Percentiles rank a stretch among this genome's conserved stretches.
Evolutionary conservation across 2,329 filamentous ascomycete genomes (phyloP).

Genomic region (Neophaeococcomyces aloes): DNA sequence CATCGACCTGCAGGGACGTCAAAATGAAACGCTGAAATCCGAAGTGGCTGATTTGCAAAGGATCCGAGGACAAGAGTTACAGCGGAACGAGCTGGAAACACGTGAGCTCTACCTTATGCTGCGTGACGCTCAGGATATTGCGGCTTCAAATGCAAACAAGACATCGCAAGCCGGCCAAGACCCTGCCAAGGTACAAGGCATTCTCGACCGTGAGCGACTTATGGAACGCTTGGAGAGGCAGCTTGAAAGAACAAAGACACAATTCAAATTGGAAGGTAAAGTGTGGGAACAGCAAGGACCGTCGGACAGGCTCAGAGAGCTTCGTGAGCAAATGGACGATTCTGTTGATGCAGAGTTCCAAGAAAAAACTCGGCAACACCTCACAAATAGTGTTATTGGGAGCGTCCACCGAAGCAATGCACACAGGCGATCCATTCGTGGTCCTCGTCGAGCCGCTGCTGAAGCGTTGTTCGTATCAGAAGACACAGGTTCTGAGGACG

Average conservation of each 20-base stretch:
- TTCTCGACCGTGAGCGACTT: constrained; percentile 80
- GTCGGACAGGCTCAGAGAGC: constrained; percentile 79
- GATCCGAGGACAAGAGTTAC: constrained; percentile 76
- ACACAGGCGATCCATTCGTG: constrained; percentile 25
- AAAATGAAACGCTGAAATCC: constrained; percentile 77
- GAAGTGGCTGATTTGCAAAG: constrained; percentile 81
- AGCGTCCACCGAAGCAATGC: constrained; percentile 52
- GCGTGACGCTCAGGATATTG: constrained; percentile 90
- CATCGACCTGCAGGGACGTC: constrained; percentile 77
- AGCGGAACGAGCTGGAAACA: constrained; percentile 91
- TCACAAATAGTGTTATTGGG: constrained; percentile 64
- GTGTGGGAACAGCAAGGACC: constrained; percentile 80
- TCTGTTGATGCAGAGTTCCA: constrained; percentile 43
- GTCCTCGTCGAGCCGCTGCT: constrained; percentile 29
- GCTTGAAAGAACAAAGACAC: constrained; percentile 91
- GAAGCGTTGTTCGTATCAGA: constrained; percentile 29
- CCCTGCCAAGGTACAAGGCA: constrained; percentile 75
- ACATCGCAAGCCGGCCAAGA: constrained; percentile 44
- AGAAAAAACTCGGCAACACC: constrained; percentile 48
- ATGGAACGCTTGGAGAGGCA: constrained; percentile 94
- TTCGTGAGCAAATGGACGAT: constrained; percentile 90
- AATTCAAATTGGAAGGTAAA: constrained; percentile 91
- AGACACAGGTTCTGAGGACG: constrained; percentile 41
- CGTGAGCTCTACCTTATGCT: constrained; percentile 97
- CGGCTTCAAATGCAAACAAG: constrained; percentile 71